Evolutionary conservation across 495 filamentous ascomycete species (phyloP).

Genomic region (Penicillium maclennaniae): DNA sequence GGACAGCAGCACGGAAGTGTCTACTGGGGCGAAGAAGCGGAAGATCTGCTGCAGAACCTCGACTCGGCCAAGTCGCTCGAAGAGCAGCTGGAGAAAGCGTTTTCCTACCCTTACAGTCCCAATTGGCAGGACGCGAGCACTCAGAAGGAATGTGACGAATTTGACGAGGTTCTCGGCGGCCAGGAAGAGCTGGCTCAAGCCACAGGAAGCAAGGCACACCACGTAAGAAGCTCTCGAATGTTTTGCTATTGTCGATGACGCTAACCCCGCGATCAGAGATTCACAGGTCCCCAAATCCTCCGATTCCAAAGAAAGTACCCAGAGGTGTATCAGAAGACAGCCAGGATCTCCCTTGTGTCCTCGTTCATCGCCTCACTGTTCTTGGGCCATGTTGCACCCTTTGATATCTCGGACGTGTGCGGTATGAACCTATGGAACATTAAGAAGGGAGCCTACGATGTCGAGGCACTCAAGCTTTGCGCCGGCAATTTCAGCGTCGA

Average conservation of each 20-base stretch:
- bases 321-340: conserved; percentile 71
- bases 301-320: conserved; percentile 78
- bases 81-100: conserved; percentile 67
- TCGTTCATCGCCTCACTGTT: conserved; percentile 93
- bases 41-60: conserved; percentile 56
- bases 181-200: conserved; percentile 64
- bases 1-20: conserved; percentile 97
- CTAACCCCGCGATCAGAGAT: conserved; percentile 60
- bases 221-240: conserved; percentile 54
- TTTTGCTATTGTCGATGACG: background rate
- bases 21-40: conserved; percentile 77
- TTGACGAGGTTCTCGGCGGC: conserved; percentile 67
- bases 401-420: conserved; percentile 92
- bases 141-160: conserved; percentile 82
- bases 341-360: conserved; percentile 87
- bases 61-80: conserved; percentile 57
- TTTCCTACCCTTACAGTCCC: conserved; percentile 83
- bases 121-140: conserved; percentile 99
- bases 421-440: conserved; percentile 98
- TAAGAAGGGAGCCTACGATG: conserved; percentile 64
- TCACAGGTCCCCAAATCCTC: conserved; percentile 96
- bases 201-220: conserved; percentile 91
- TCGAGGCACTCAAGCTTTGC: conserved; percentile 69
- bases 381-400: conserved; percentile 76
- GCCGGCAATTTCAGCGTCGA: conserved; percentile 63